These are phyloP conservation scores for Creolimax fragrantissima DNA, from an alignment of 78 protist species.

Conservation along the genomic window DNA sequence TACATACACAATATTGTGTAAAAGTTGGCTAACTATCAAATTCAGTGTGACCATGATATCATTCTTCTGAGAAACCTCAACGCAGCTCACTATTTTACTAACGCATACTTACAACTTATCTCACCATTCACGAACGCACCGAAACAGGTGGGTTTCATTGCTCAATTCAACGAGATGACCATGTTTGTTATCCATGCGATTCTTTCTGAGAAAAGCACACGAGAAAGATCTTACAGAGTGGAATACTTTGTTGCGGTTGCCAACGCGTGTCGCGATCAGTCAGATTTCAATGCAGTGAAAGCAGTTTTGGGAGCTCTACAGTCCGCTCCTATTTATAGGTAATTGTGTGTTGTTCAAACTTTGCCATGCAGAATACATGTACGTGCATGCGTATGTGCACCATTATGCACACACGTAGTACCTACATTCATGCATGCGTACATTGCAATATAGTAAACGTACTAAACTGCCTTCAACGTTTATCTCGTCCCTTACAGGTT, in stretches of 20 bases:
- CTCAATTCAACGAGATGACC: not conserved
- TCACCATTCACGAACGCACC: no score
- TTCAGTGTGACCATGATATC: no score
- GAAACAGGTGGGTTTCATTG: not conserved
- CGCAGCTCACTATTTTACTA: no score
- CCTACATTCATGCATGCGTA: not conserved
- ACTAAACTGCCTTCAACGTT: not conserved
- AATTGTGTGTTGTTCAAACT: not conserved
- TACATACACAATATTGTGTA: no score
- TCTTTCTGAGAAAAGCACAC: not conserved
- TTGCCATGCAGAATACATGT: not conserved
- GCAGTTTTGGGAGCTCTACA: not conserved
- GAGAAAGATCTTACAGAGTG: not conserved
- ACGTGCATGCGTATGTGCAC: not conserved
- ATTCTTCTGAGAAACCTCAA: no score
- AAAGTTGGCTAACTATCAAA: no score
- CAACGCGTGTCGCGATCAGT: not conserved
- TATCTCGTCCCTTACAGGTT: not conserved
- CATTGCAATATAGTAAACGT: not conserved
- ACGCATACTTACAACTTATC: no score
- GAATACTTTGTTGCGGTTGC: not conserved
- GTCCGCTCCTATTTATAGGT: not conserved
- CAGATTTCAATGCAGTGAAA: not conserved
- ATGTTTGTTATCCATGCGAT: not conserved
- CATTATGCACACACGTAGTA: no score